Conservation (phyloP, 2,329 filamentous ascomycete species). For the Dryadomyces quercivorus region DNA sequence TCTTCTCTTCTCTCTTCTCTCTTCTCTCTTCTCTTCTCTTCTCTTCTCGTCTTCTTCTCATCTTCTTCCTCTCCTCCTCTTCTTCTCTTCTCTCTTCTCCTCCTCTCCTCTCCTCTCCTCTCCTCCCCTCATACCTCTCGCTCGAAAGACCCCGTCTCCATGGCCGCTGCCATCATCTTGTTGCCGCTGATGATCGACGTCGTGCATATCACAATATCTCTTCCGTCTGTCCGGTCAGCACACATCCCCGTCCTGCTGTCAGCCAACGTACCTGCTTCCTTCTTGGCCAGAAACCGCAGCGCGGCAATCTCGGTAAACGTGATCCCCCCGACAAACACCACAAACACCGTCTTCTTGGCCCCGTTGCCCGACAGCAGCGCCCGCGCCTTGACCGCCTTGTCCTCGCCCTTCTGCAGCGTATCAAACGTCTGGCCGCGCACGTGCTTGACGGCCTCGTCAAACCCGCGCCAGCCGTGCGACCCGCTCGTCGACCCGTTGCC, state of each 20-base stretch:
- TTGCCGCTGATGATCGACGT: conserved; percentile 87
- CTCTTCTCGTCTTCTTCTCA: too few relatives aligned
- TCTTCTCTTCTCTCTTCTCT: too few relatives aligned
- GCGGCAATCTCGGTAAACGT: conserved; percentile 95
- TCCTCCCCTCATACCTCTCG: conserved; percentile 15
- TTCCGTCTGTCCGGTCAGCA: conserved; percentile 5
- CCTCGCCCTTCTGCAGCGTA: conserved; percentile 80
- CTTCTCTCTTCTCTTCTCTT: too few relatives aligned
- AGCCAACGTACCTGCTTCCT: conserved; percentile 53
- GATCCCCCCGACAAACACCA: conserved; percentile 97
- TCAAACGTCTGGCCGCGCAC: conserved; percentile 84
- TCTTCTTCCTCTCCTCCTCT: too few relatives aligned
- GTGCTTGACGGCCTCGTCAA: conserved; percentile 84
- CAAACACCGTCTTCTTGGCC: conserved; percentile 73
- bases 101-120: too few relatives aligned
- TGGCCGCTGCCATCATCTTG: conserved; percentile 73
- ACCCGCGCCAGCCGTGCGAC: conserved; percentile 79
- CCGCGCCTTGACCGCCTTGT: conserved; percentile 80
- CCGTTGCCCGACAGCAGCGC: conserved; percentile 66
- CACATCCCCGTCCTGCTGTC: not conserved
- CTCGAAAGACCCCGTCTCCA: conserved; percentile 57
- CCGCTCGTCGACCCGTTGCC: conserved; percentile 37
- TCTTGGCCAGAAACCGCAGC: conserved; percentile 74
- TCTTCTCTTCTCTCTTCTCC: too few relatives aligned
- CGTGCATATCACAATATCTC: conserved; percentile 82